Evolutionary conservation across 2,329 filamentous ascomycete genomes (phyloP).

Genomic region (Aspergillus unguis): DNA sequence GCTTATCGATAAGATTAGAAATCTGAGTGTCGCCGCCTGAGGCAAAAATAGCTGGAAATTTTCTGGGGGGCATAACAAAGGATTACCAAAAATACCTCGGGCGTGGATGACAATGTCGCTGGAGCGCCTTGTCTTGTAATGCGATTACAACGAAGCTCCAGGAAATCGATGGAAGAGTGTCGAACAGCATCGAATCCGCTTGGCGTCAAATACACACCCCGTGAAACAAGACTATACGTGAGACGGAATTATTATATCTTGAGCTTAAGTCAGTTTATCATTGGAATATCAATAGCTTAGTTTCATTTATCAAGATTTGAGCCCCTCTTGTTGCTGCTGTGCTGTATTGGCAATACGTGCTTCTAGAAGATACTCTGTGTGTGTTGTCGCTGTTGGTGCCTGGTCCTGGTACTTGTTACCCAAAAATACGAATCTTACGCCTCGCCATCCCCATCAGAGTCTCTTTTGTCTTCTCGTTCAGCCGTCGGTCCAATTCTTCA

Average conservation of each 20-base stretch:
- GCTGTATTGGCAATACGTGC: constrained; percentile 17
- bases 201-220: constrained; percentile 20
- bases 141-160: constrained; percentile 21
- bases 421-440: constrained; percentile 4
- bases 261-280: neutral
- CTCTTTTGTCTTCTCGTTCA: neutral
- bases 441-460: constrained; percentile 4
- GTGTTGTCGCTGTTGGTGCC: constrained; percentile 13
- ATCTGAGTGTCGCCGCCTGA: constrained; percentile 8
- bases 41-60: constrained; percentile 7
- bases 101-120: too few relatives aligned
- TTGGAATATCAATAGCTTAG: neutral
- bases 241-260: too few relatives aligned
- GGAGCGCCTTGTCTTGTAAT: neutral
- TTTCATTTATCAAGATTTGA: neutral
- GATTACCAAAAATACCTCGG: neutral
- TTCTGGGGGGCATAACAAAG: neutral
- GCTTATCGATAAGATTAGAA: constrained; percentile 13
- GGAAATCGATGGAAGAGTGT: constrained; percentile 32
- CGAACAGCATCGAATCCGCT: constrained; percentile 31
- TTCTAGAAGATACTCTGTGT: constrained; percentile 7
- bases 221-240: too few relatives aligned
- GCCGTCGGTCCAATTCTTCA: constrained; percentile 4
- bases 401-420: constrained; percentile 17
- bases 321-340: constrained; percentile 7